A percentile compares a stretch with the other conserved stretches of the same genome.
Conservation (phyloP, 2,329 filamentous ascomycete genomes). For the Escovopsis sp. region DNA sequence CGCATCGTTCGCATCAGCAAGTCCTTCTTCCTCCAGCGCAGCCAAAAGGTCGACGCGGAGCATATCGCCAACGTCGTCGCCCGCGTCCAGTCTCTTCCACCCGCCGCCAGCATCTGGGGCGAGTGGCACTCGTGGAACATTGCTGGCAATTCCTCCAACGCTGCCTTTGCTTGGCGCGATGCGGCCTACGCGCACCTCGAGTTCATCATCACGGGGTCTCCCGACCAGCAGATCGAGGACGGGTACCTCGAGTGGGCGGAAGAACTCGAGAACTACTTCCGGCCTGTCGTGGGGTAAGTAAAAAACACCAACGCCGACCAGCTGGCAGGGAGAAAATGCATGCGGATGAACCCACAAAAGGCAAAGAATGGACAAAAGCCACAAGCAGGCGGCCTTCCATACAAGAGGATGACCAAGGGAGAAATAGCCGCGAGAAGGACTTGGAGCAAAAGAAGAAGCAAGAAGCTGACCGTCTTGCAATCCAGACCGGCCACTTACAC, state of each 20-base stretch:
- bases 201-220: conserved; percentile 5
- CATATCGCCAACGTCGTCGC: conserved; percentile 2
- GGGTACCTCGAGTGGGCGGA: conserved; percentile 2
- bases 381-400: too few species aligned
- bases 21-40: conserved; percentile 6
- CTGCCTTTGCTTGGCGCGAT: conserved; percentile 7
- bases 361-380: too few species aligned
- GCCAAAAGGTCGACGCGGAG: not conserved
- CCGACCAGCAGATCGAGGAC: conserved; percentile 3
- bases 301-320: too few species aligned
- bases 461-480: not conserved
- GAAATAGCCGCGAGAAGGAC: too few species aligned
- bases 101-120: conserved; percentile 2
- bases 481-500: conserved; percentile 6
- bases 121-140: conserved; percentile 7
- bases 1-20: conserved; percentile 5
- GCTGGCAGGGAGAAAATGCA: too few species aligned
- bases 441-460: not conserved
- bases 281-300: conserved; percentile 4
- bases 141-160: conserved; percentile 1
- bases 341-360: too few species aligned
- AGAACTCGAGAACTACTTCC: conserved; percentile 3
- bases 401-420: too few species aligned
- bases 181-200: conserved; percentile 7
- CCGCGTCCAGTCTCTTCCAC: conserved; percentile 1